phyloP scores from a whole-genome alignment of 768 basidiomycete genomes.

The Suillus discolor region DNA sequence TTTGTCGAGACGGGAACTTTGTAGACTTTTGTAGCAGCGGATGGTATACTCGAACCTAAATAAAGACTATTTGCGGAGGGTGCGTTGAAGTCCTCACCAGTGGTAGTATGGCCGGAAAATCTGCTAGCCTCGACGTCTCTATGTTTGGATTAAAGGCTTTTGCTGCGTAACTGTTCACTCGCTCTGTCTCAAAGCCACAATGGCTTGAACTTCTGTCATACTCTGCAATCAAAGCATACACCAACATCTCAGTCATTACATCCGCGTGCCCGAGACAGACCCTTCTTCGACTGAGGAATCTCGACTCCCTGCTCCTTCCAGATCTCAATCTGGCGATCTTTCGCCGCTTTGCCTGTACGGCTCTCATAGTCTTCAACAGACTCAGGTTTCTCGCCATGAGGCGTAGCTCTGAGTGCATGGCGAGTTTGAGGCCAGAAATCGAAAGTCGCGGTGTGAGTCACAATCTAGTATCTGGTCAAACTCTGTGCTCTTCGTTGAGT shows the following conservation, averaged over 20 bases:
- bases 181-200: background rate
- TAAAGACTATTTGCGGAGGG: background rate
- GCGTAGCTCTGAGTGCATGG: slow-evolving; percentile 80
- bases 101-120: too few relatives aligned
- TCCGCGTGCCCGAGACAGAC: slow-evolving; percentile 44
- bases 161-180: background rate
- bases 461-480: slow-evolving; percentile 45
- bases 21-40: too few relatives aligned
- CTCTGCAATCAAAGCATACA: background rate
- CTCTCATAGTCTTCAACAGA: slow-evolving; percentile 73
- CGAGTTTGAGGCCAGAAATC: slow-evolving; percentile 80
- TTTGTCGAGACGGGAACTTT: too few relatives aligned
- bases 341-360: slow-evolving; percentile 64
- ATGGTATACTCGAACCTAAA: too few relatives aligned
- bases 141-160: background rate
- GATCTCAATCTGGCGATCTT: slow-evolving; percentile 72
- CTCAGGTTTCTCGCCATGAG: slow-evolving; percentile 77
- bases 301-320: slow-evolving; percentile 68
- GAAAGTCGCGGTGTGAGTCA: slow-evolving; percentile 79
- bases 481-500: background rate
- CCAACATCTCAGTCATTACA: slow-evolving; percentile 57
- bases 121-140: too few relatives aligned
- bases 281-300: slow-evolving; percentile 33
- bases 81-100: too few relatives aligned
- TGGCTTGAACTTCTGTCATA: background rate